Percentiles rank a stretch among this genome's conserved stretches.
These are phyloP conservation scores for Fusarium nanum DNA, from an alignment of 2,329 filamentous ascomycete genomes.

Conservation along the genomic window DNA sequence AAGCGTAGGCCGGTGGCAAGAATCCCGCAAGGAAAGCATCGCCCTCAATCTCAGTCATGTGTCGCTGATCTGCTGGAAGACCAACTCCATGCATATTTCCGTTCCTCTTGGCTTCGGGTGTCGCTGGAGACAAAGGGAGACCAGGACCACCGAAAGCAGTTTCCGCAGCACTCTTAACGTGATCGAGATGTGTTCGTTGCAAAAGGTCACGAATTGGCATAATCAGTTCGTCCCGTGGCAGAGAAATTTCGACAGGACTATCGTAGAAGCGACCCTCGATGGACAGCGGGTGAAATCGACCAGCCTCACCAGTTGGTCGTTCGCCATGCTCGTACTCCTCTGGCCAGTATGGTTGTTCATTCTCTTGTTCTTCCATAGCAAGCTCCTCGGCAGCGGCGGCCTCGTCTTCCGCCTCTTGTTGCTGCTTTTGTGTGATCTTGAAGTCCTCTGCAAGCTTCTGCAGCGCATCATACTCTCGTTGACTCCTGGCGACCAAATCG, in stretches of 20 bases:
- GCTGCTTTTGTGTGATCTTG: constrained; percentile 56
- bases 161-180: constrained; percentile 79
- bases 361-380: constrained; percentile 47
- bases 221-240: constrained; percentile 77
- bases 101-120: constrained; percentile 67
- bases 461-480: constrained; percentile 66
- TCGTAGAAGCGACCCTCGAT: constrained; percentile 79
- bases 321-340: constrained; percentile 51
- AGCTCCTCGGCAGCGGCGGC: constrained; percentile 52
- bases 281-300: constrained; percentile 80
- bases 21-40: constrained; percentile 78
- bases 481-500: constrained; percentile 62
- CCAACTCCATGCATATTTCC: constrained; percentile 73
- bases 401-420: constrained; percentile 45
- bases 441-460: constrained; percentile 69
- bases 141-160: constrained; percentile 79
- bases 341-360: constrained; percentile 45
- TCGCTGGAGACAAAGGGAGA: constrained; percentile 81
- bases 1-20: constrained; percentile 77
- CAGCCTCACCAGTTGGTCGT: constrained; percentile 49
- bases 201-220: constrained; percentile 77
- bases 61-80: constrained; percentile 70
- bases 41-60: constrained; percentile 80
- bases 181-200: constrained; percentile 74
- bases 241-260: constrained; percentile 76